phyloP scores from a whole-genome alignment of 495 filamentous ascomycete genomes.

The Lichenothelia convexa region DNA sequence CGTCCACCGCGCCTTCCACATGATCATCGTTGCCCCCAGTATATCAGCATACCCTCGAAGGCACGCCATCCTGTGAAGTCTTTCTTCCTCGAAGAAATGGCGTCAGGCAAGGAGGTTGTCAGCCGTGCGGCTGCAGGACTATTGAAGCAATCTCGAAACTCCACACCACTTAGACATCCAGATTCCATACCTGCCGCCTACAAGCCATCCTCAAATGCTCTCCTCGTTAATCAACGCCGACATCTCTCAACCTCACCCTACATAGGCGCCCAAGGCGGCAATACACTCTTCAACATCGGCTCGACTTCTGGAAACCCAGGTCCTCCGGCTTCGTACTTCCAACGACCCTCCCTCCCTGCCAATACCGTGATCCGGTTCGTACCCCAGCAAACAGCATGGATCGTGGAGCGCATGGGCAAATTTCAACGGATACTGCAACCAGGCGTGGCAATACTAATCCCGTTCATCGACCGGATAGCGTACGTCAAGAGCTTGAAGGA shows the following conservation, averaged over 20 bases:
- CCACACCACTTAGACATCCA: too few relatives aligned
- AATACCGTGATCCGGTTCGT: conserved; percentile 96
- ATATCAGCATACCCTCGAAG: too few relatives aligned
- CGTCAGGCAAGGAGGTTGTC: too few relatives aligned
- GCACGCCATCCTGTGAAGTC: too few relatives aligned
- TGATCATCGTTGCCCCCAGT: too few relatives aligned
- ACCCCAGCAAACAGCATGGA: conserved; percentile 97
- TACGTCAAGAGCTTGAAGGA: conserved; percentile 98
- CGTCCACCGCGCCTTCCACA: too few relatives aligned
- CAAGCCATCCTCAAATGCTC: too few relatives aligned
- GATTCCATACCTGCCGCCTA: too few relatives aligned
- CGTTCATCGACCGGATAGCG: conserved; percentile 86
- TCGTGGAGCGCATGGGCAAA: conserved; percentile 97
- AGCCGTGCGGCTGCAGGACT: too few relatives aligned
- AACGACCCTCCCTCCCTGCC: conserved; percentile 49
- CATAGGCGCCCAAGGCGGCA: conserved; percentile 1
- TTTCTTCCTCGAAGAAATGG: too few relatives aligned
- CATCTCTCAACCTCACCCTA: conserved; percentile 1
- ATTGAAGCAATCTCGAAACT: too few relatives aligned
- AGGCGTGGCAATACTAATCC: conserved; percentile 73
- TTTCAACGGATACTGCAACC: conserved; percentile 85
- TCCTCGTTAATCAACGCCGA: too few relatives aligned
- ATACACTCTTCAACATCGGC: conserved; percentile 1
- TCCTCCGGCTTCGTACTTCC: conserved; percentile 32
- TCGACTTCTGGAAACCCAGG: conserved; percentile 4